Base-by-base conservation (phyloP, 208 protist genomes). In the Wallacemonas sp. region DNA sequence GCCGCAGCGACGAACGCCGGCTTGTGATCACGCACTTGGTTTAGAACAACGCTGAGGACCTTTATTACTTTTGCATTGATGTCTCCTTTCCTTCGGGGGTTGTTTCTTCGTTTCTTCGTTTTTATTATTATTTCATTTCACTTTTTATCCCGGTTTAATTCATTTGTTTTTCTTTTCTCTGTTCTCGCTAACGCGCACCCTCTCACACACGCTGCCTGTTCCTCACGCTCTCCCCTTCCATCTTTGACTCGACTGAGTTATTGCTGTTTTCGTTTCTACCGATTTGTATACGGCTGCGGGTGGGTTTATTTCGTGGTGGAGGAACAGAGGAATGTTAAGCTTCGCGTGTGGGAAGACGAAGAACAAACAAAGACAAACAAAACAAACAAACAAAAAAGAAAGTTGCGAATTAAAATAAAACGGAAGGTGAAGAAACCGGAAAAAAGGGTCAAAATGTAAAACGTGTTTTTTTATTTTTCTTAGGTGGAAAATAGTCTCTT, bases 51-150 rank as follows among this genome's bases (percentile, higher is more conserved):
- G 47, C 23, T 32, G 47, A 55, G 47, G 47, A 55, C 47, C 47
- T 55, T 55, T 55, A 55, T 55, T 55, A 55, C n/a, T 55, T 55
- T 55, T 55, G 47, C 46, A 68, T 61, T 60, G 4, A 32, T 55
- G 55, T 41, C 56, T 34, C 26, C 34, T 48, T 64, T 30, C 48
- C 41, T 39, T 55, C 32, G 24, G 9, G 47, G 8, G 47, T n/a
- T 55, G 47, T 55, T 26, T 55, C 24, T 38, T 29, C 17, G 17
- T 60, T 55, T 30, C 8, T 21, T 21, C 6, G 29, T 34, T 30
- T 47, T 34, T 12, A 23, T 27, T 38, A 12, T 55, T 32, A 9
- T 14, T 9, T n/a, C n/a, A n/a, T n/a, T n/a, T n/a, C n/a, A n/a
- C n/a, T n/a, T n/a, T n/a, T n/a, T n/a, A n/a, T n/a, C n/a, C n/a